Evolutionary conservation across 2,329 filamentous ascomycete genomes (phyloP), one percentile per base, ranked within the genome.

Genomic region (Hypocrella siamensis): DNA sequence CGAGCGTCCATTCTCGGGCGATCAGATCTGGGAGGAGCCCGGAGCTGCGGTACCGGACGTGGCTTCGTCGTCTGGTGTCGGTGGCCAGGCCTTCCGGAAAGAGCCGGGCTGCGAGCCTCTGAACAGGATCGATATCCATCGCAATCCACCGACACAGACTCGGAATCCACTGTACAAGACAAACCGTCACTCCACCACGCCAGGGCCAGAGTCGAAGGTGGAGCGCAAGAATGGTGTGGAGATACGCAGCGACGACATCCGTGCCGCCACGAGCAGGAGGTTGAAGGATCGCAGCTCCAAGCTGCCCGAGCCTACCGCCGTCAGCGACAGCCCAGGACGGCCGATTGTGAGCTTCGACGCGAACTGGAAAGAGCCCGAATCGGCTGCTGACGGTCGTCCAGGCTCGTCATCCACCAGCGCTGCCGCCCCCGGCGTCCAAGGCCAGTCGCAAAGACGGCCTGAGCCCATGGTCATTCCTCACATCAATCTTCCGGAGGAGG

Each of bases 261-360:
- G 83, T 37, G 74, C 81, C 42, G 88, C 88, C 33, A 96, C 88
- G 6, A 90, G 81, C 57, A 92, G 92, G 71, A 79, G 66, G 51
- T 63, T 90, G 40, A 85, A 75, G 52, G 84, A 93, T 54, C 77
- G 86, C 48, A 94, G 85, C 56, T 58, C 75, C 35, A 92, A 82
- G 51, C 65, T 96, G 39, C 88, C 86, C 18, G 88, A 79, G 47
- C 88, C 88, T 41, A 83, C 81, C 33, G 78, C 82, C 47, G 86
- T 96, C 55, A 94, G 85, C 60, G 80, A 94, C 60, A 80, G 70
- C 49, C 79, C 81, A 45, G 84, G 84, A 45, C 75, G 88, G 51
- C 88, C 88, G 40, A 96, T 96, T 64, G 88, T 96, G 66, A 96
- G 88, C 68, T 96, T 96, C 67, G 72, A 93, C 58, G 71, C 71